Evolutionary conservation across 2,329 filamentous ascomycete species (phyloP), one percentile per base, ranked within the genome.

Genomic region (Xylaria sp.): DNA sequence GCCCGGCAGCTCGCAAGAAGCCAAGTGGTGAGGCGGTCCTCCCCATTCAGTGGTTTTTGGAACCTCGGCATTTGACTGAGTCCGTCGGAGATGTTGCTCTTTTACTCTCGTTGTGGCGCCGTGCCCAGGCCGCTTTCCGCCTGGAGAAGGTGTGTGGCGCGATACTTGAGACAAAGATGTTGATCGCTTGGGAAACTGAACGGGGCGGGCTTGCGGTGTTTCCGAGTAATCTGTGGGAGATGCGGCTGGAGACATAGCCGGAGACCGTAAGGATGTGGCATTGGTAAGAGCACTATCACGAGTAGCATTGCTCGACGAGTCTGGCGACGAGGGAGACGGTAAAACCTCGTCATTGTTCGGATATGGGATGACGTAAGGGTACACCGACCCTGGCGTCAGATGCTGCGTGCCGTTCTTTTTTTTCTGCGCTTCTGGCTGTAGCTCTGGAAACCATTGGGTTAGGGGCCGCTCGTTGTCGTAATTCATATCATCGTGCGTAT

Each of bases 41-140:
- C 65, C 65, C 61, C 66, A 65, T 37, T 57, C 60, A 2, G 25
- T n/a, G 4, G 49, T 50, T 25, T 57, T 64, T 46, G 65, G 57
- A 25, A 62, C 59, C 11, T 71, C 67, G 15, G 70, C 64, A 33
- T 66, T 64, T 1, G 70, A 72, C 33, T 70, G 68, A 0, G 70
- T 70, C 5, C 69, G 67, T 21, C 69, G 69, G 14, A 72, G 66
- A 6, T 57, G 57, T 12, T 53, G 28, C 37, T 66, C 59, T 35
- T 61, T 63, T 25, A 38, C 56, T 31, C 19, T 52, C 4, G 55
- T 15, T 4, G 38, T 23, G 2, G 31, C 40, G 1, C 17, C 21
- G 5, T 40, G 21, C 12, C 43, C 57, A 15, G 31, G 4, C 9
- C 62, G 62, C 28, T 55, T 60, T 9, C 55, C 1, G 3, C 40